These are phyloP conservation scores for Aureobasidium sp. DNA, from an alignment of 2,329 filamentous ascomycete species.

Conservation along the genomic window DNA sequence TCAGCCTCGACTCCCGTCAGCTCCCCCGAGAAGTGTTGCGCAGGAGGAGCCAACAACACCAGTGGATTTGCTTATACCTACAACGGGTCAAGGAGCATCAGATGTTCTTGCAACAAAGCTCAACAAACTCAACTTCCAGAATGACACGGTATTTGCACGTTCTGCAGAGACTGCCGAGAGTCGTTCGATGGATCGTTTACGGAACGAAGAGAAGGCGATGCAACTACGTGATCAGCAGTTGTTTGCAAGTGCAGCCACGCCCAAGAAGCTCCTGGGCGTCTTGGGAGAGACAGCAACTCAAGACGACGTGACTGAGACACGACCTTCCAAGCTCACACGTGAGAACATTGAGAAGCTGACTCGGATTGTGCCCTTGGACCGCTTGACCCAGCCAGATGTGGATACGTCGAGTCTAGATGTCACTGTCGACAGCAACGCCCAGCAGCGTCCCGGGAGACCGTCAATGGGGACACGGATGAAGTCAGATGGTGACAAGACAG, in stretches of 20 bases:
- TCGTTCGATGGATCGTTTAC: conserved; percentile 36
- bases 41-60: not conserved
- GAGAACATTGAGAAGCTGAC: conserved; percentile 27
- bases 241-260: conserved; percentile 37
- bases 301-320: conserved; percentile 1
- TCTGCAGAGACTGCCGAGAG: conserved; percentile 38
- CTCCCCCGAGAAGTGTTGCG: not conserved
- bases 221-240: conserved; percentile 47
- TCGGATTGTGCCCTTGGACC: not conserved
- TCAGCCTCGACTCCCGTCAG: not conserved
- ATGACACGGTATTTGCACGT: conserved; percentile 30
- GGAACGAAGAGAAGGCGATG: conserved; percentile 47
- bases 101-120: conserved; percentile 19
- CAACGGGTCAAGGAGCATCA: not conserved
- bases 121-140: conserved; percentile 27
- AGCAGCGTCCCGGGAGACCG: not conserved
- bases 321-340: conserved; percentile 18
- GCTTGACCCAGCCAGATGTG: not conserved
- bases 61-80: not conserved
- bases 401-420: conserved; percentile 12
- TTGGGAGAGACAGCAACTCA: conserved; percentile 5
- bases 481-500: conserved; percentile 8
- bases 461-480: not conserved
- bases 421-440: not conserved
- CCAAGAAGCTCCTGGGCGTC: conserved; percentile 22